These are phyloP conservation scores for Fusarium sp. DNA, from an alignment of 2,329 filamentous ascomycete genomes.

Conservation along the genomic window DNA sequence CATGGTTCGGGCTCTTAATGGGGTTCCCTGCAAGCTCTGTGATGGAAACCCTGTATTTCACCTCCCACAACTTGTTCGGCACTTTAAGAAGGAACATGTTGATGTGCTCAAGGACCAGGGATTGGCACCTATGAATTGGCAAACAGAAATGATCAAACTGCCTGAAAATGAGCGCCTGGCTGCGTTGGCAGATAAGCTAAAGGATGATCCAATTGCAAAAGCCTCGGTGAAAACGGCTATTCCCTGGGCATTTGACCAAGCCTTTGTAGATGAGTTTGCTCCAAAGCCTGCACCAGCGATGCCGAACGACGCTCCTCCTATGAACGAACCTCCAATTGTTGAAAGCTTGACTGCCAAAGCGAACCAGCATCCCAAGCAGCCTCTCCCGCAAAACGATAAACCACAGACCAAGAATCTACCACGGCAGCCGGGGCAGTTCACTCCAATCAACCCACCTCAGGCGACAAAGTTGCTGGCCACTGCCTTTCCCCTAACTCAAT, in stretches of 20 bases:
- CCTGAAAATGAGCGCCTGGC: slow-evolving; percentile 52
- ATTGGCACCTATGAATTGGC: slow-evolving; percentile 57
- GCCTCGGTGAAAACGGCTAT: slow-evolving; percentile 56
- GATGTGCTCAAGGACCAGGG: slow-evolving; percentile 44
- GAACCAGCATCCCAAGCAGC: neutral
- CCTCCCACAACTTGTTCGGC: slow-evolving; percentile 70
- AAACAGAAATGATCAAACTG: slow-evolving; percentile 60
- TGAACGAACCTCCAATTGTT: neutral
- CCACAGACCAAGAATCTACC: neutral
- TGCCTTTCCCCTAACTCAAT: neutral
- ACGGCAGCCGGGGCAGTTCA: neutral
- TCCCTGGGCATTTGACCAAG: slow-evolving; percentile 50
- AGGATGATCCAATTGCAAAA: slow-evolving; percentile 51
- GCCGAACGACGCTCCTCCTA: neutral
- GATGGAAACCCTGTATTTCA: slow-evolving; percentile 60
- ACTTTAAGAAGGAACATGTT: slow-evolving; percentile 64
- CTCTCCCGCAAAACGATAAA: neutral
- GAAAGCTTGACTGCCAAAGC: neutral
- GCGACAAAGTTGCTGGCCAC: neutral
- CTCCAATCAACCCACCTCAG: neutral
- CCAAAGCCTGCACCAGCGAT: slow-evolving; percentile 3
- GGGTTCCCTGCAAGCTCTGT: slow-evolving; percentile 68
- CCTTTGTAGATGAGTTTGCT: slow-evolving; percentile 16
- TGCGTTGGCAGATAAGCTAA: slow-evolving; percentile 47
- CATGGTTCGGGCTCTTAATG: slow-evolving; percentile 66